Base-by-base conservation (phyloP, 176 grass and related monocot species). In the Neostapfia colusana region DNA sequence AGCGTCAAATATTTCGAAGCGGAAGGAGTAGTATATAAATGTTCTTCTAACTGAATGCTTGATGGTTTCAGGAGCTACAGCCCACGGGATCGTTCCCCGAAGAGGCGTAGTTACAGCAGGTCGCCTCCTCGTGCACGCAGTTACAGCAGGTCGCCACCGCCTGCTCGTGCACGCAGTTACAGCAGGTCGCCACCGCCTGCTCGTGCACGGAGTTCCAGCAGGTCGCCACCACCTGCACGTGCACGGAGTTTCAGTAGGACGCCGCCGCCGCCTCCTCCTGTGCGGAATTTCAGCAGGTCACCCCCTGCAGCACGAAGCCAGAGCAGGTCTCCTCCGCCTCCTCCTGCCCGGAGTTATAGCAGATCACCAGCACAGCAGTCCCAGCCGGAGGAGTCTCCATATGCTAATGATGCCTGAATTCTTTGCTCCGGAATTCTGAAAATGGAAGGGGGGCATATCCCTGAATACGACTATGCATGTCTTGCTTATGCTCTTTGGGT, bases 21-120 rank as follows among this genome's bases (percentile, higher is more conserved):
- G 20, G 18, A 49, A 53, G n/a, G 7, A 26, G 57, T 21, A 60
- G 66, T 56, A 8, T 73, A 10, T 57, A 43, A 82, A 38, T 73
- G 10, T 69, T 11, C 18, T 15, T 23, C n/a, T 40, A 10, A 10
- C 46, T 16, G 3, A 65, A 51, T 70, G 59, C 43, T 63, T 59
- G 17, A 14, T 73, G 42, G 18, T 61, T 63, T 48, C 75, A 92
- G 89, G 89, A 99, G 96, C 70, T 92, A 90, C 67, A 99, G 96
- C 67, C 96, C 96, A 28, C 85, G 70, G 43, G 85, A 82, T 24
- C 91, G 92, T 54, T 99, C 96, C 64, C 96, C 96, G 40, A 90
- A 65, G 89, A 90, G 62, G 45, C 82, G 82, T 44, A 95, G 87
- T 63, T 70, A 88, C 76, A 88, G 81, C 75, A 85, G 67, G 45